These are phyloP conservation scores for Favolaschia claudopus DNA, from an alignment of 768 basidiomycete species.

Conservation along the genomic window DNA sequence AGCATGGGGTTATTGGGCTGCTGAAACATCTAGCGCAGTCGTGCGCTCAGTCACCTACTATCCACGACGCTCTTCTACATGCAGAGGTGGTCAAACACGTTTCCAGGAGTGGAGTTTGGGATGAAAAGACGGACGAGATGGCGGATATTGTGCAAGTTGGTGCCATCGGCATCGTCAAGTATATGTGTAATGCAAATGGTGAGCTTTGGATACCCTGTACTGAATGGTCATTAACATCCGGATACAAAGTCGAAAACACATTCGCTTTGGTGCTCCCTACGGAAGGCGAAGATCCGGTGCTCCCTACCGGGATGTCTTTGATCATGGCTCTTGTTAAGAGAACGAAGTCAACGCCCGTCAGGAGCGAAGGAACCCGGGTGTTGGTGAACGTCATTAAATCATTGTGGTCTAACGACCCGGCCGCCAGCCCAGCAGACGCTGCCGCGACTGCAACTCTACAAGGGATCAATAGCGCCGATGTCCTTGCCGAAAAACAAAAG, in stretches of 20 bases:
- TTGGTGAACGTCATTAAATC: slow-evolving; percentile 87
- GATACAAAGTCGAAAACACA: slow-evolving; percentile 48
- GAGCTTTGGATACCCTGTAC: slow-evolving; percentile 31
- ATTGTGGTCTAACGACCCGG: slow-evolving; percentile 66
- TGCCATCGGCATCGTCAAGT: slow-evolving; percentile 89
- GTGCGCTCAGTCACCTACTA: slow-evolving; percentile 60
- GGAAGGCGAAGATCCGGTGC: slow-evolving; percentile 33
- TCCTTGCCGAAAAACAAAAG: slow-evolving; percentile 49
- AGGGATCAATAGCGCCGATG: slow-evolving; percentile 38
- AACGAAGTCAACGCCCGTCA: slow-evolving; percentile 81
- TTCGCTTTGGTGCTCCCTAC: slow-evolving; percentile 61
- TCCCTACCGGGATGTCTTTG: slow-evolving; percentile 63
- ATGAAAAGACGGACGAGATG: slow-evolving; percentile 75
- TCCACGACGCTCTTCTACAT: slow-evolving; percentile 65
- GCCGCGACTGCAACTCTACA: slow-evolving; percentile 24
- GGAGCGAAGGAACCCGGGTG: slow-evolving; percentile 90
- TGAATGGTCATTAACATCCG: background rate
- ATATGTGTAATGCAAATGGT: slow-evolving; percentile 84
- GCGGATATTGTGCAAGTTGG: slow-evolving; percentile 87
- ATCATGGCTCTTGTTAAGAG: slow-evolving; percentile 80
- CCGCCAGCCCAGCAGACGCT: slow-evolving; percentile 28
- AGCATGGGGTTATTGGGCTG: slow-evolving; percentile 88
- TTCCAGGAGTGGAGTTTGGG: slow-evolving; percentile 71
- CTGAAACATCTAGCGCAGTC: slow-evolving; percentile 87
- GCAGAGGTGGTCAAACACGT: slow-evolving; percentile 71